Conservation (phyloP, 805 yeast genomes). For the Blastobotrys attinorum region DNA sequence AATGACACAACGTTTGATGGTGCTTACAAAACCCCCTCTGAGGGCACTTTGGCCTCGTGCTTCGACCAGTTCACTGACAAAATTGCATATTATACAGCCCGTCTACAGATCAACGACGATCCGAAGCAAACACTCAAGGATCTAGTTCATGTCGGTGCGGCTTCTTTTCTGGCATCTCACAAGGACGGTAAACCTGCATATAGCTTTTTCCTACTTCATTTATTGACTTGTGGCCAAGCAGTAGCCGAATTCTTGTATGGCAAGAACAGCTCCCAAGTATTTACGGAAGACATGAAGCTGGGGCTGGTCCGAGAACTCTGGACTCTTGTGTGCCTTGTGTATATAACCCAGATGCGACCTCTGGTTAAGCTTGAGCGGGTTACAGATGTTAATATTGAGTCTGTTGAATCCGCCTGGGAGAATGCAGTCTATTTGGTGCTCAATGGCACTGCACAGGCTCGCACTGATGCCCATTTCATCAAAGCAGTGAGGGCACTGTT, state of each 20-base stretch:
- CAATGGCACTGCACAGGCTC: constrained; percentile 5
- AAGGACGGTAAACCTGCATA: constrained; percentile 15
- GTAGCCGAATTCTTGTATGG: constrained; percentile 14
- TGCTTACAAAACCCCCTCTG: neutral
- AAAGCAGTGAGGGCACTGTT: constrained; percentile 12
- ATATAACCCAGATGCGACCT: constrained; percentile 17
- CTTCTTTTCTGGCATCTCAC: constrained; percentile 20
- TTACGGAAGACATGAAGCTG: constrained; percentile 6
- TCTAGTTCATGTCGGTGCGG: constrained; percentile 17
- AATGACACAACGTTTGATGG: constrained; percentile 16
- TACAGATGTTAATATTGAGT: constrained; percentile 5
- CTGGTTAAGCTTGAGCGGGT: constrained; percentile 10
- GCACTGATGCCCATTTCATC: constrained; percentile 10
- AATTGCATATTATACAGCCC: constrained; percentile 11
- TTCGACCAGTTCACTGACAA: constrained; percentile 10
- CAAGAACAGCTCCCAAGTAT: constrained; percentile 5
- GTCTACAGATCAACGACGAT: constrained; percentile 16
- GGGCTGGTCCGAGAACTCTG: constrained; percentile 12
- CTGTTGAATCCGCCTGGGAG: constrained; percentile 12
- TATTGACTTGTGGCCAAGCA: constrained; percentile 25
- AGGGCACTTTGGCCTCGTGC: neutral
- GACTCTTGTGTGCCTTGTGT: constrained; percentile 13
- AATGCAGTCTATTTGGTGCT: constrained; percentile 15
- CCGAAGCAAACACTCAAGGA: constrained; percentile 13
- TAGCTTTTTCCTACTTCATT: constrained; percentile 25